Conservation (phyloP, 78 protist species). For the Monocercomonoides exilis region DNA sequence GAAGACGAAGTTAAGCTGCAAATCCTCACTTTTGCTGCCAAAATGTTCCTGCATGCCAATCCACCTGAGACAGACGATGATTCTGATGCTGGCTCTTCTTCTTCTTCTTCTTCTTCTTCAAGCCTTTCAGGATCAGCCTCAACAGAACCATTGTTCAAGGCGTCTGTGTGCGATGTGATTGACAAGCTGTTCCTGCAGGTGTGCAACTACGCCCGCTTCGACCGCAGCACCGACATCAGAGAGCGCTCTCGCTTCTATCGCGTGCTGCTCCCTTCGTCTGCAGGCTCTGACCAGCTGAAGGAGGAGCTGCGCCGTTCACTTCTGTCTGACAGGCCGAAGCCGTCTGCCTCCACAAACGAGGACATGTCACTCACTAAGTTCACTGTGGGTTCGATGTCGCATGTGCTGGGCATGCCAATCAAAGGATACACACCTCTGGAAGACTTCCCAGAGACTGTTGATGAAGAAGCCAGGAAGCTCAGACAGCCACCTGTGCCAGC, state of each 20-base stretch:
- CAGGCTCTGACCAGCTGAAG: not conserved
- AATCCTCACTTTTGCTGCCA: slow-evolving; percentile 24
- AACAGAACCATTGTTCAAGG: not conserved
- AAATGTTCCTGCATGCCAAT: slow-evolving; percentile 14
- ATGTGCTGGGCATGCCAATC: not conserved
- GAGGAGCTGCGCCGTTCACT: not conserved
- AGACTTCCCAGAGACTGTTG: not conserved
- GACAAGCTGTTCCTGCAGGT: slow-evolving; percentile 3
- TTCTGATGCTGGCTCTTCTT: not conserved
- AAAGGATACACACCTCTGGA: not conserved
- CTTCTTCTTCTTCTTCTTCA: not conserved
- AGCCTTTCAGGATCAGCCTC: not conserved
- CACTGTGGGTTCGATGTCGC: not conserved
- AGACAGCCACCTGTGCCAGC: not conserved
- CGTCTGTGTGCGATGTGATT: not conserved
- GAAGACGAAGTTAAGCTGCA: slow-evolving; percentile 24
- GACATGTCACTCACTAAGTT: not conserved
- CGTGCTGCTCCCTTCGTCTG: not conserved
- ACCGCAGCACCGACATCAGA: slow-evolving; percentile 31
- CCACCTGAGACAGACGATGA: not conserved
- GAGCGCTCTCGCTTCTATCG: slow-evolving; percentile 32
- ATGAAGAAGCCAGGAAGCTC: not conserved
- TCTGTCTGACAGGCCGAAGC: slow-evolving; percentile 15
- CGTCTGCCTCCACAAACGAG: not conserved
- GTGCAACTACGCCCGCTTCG: slow-evolving; percentile 21